Base-by-base conservation (phyloP, 257 asterid species). In the Vinca minor region DNA sequence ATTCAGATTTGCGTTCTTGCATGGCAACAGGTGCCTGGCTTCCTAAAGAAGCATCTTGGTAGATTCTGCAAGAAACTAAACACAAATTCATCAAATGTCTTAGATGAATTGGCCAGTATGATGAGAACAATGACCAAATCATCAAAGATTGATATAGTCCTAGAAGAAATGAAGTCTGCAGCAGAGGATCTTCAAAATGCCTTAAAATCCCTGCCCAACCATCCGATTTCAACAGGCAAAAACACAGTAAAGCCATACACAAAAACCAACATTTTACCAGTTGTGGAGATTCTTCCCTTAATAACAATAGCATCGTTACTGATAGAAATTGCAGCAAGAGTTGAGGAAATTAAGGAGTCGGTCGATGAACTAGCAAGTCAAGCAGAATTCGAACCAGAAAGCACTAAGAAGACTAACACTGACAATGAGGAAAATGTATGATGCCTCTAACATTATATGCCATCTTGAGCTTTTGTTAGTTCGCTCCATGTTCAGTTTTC, bases 281-380 rank as follows among this genome's bases (percentile, higher is more conserved):
- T 88, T 12, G 73, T 73, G 64, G 84, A 86, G 58, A 75, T 83
- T 49, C 76, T 85, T 62, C 91, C 92, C 38, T 63, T 85, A 52
- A 77, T 82, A 56, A 81, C 88, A 9, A 50, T 75, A 42, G 78
- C 91, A 9, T 79, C 91, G 17, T 68, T 83, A 78, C 52, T 86
- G 67, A 71, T 76, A 41, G 96, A 89, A 79, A 80, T 87, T 31
- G 87, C 87, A 56, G 73, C 77, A 64, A 81, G 95, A 75, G 81
- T 78, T 3, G 84, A 75, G 62, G 82, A 73, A 34, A 65, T 82
- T 59, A 84, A 75, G 15, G 75, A 71, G 53, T 82, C 77, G 0
- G 87, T 84, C 9, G 64, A 72, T 39, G 83, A 56, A 41, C 67
- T 87, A 53, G 91, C 94, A 28, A 76, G 63, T 35, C 79, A 76